phyloP scores from a whole-genome alignment of 495 filamentous ascomycete species.

The Rostrohypoxylon terebratum region DNA sequence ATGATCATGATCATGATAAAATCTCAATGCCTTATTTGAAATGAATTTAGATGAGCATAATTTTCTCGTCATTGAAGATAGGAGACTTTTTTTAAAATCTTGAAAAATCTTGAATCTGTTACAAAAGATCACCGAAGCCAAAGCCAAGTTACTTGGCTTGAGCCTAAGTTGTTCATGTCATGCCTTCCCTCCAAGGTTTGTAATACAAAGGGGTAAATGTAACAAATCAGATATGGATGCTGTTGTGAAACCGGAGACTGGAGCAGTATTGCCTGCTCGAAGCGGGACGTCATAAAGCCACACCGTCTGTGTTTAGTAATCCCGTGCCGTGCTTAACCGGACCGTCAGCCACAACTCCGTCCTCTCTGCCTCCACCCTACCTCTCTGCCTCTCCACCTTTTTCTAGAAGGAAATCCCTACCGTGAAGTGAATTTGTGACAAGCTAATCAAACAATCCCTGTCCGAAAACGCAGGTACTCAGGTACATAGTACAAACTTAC shows the following conservation, averaged over 20 bases:
- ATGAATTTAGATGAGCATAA: neutral
- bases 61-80: neutral
- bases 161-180: constrained; percentile 21
- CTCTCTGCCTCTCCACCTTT: neutral
- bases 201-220: constrained; percentile 5
- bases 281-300: neutral
- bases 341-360: constrained; percentile 11
- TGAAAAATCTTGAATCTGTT: neutral
- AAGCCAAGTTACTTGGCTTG: constrained; percentile 34
- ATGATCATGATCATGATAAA: constrained; percentile 12
- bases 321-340: neutral
- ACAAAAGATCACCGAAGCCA: constrained; percentile 16
- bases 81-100: too few species aligned
- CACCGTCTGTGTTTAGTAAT: constrained; percentile 5
- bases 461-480: constrained; percentile 13
- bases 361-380: too few species aligned
- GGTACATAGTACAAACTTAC: constrained; percentile 15
- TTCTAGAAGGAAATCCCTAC: constrained; percentile 3
- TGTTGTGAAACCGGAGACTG: constrained; percentile 9
- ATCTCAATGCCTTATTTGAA: neutral
- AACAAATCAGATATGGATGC: neutral
- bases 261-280: constrained; percentile 10
- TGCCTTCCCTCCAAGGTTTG: neutral
- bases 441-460: constrained; percentile 27
- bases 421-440: neutral